Evolutionary conservation across 345 rosid species (phyloP).

Genomic region (Eucalyptus sp.): DNA sequence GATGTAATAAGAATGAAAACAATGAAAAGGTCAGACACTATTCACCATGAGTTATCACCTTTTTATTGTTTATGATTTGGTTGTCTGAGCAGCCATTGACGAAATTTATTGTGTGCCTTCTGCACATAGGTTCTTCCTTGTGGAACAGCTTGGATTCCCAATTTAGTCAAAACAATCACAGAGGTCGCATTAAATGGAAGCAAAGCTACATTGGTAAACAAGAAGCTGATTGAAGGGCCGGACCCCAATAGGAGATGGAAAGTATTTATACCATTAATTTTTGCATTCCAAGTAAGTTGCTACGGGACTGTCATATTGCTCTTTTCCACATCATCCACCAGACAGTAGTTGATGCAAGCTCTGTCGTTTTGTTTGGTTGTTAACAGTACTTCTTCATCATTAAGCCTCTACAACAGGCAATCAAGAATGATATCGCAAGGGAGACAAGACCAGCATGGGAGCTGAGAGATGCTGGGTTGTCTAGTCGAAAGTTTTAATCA

Average conservation of each 20-base stretch:
- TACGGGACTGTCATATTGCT: not conserved
- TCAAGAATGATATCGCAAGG: conserved; percentile 20
- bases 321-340: not conserved
- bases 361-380: not conserved
- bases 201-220: conserved; percentile 30
- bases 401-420: conserved; percentile 27
- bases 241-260: conserved; percentile 44
- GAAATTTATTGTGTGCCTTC: not conserved
- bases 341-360: not conserved
- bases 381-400: conserved; percentile 25
- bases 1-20: conserved; percentile 43
- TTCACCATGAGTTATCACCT: not conserved
- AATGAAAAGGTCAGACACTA: conserved; percentile 38
- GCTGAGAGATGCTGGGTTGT: not conserved
- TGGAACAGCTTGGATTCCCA: conserved; percentile 45
- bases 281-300: conserved; percentile 34
- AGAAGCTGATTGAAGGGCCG: conserved; percentile 44
- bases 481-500: not conserved
- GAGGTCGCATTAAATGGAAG: conserved; percentile 30
- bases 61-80: not conserved
- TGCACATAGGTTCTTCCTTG: conserved; percentile 33
- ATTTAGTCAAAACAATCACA: conserved; percentile 20
- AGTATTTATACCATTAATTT: conserved; percentile 29
- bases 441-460: conserved; percentile 34
- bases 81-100: not conserved